These are phyloP conservation scores for Candida tammaniensis DNA, from an alignment of 805 yeast genomes.

Conservation along the genomic window DNA sequence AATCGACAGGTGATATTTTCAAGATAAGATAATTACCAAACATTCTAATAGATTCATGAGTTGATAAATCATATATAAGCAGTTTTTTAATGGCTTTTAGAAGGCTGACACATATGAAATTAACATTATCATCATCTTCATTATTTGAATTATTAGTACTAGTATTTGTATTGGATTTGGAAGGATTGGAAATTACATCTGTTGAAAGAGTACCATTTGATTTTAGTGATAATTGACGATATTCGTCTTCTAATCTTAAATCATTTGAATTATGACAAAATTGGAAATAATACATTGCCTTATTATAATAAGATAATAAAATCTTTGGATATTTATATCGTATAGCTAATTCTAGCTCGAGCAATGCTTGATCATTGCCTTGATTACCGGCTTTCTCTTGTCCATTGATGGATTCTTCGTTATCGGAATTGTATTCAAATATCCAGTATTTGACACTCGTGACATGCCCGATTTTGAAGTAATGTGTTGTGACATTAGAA, in stretches of 20 bases:
- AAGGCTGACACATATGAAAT: constrained; percentile 35
- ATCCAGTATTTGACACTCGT: constrained; percentile 27
- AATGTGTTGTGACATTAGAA: constrained; percentile 33
- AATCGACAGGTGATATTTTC: constrained; percentile 5
- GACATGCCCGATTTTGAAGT: constrained; percentile 39
- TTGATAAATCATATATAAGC: constrained; percentile 31
- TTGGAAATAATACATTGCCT: constrained; percentile 33
- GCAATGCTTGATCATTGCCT: constrained; percentile 34
- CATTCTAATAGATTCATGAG: constrained; percentile 20
- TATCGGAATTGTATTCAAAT: constrained; percentile 16
- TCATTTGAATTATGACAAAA: constrained; percentile 23
- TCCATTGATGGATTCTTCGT: not conserved
- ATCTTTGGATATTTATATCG: constrained; percentile 35
- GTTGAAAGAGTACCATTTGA: constrained; percentile 19
- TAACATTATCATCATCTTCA: constrained; percentile 20
- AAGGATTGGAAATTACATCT: constrained; percentile 29
- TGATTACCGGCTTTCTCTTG: constrained; percentile 17
- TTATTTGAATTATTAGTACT: not conserved
- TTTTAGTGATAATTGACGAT: constrained; percentile 25
- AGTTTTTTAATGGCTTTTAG: constrained; percentile 40
- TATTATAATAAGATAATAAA: constrained; percentile 41
- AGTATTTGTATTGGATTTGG: constrained; percentile 19
- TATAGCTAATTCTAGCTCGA: constrained; percentile 38
- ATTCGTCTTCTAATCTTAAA: constrained; percentile 18
- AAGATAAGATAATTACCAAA: constrained; percentile 38